Base-by-base conservation (phyloP, 768 basidiomycete genomes). In the Hygrocybe coccinea region DNA sequence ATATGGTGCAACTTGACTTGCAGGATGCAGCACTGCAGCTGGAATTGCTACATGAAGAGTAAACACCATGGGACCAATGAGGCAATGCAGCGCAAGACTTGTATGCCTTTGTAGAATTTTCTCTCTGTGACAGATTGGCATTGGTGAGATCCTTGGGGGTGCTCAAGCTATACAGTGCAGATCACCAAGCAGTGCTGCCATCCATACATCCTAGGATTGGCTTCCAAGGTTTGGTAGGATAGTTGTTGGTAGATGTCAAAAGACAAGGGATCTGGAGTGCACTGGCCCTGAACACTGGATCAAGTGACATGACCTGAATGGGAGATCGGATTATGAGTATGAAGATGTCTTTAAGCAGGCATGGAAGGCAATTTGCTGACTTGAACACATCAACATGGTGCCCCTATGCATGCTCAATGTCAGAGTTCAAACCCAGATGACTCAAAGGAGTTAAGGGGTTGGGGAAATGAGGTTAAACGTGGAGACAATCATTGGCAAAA, bases 131-230 rank as follows among this genome's bases (percentile, higher is more conserved):
- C 15, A 69, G 61, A 62, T 72, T 64, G 47, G 36, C 12, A 9
- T 43, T 39, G 14, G 44, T 17, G 22, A 58, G 29, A 37, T 52
- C 59, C 17, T 50, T 36, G 65, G 66, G 58, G 2, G 77, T 63
- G 2, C 76, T 65, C 55, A 84, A 73, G 51, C 73, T 76, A 67
- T 87, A 88, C 1, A 86, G 77, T 3, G 74, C 72, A 1, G 83
- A 72, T n/a, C 86, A 81, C 86, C 86, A 88, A 0, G 80, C 82
- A 52, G 81, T 74, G 21, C 76, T 78, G 50, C 82, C 81, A 57
- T 87, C 86, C 1, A n/a, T 85, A 86, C 86, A 87, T 14, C 86
- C 86, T 0, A 83, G 81, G 29, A 86, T 77, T 6, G 72, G 68
- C 21, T 74, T 75, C 44, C 69, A 72, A 3, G 74, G 72, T 59